Base-by-base conservation (phyloP, 805 yeast species). In the Starmerella potacharoeniae region DNA sequence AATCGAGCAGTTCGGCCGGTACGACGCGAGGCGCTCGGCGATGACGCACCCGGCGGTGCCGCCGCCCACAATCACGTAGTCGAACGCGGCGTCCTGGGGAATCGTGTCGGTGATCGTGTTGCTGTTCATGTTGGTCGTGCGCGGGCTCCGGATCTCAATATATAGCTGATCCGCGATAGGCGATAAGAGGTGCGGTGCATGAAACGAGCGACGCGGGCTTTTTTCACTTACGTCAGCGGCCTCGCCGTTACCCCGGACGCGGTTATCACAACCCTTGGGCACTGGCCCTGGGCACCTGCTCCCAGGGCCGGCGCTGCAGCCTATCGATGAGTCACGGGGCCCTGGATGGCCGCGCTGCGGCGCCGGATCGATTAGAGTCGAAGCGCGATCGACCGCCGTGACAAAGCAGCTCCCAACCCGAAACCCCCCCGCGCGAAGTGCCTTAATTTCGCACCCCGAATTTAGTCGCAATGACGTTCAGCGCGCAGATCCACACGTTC, bases 21-120 rank as follows among this genome's bases (percentile, higher is more conserved):
- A 65, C 45, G 67, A 66, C 22, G 70, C 67, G 42, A 67, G 66
- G 34, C 70, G 64, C 49, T 66, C 63, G 16, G 69, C 70, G 22
- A 67, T 65, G 37, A 62, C 66, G 54, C 66, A 65, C 45, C 70
- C 70, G 29, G 70, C 69, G 43, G 70, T 67, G 53, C 70, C 66
- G 37, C 69, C 65, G 39, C 68, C 62, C 46, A 67, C 61, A 58
- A 66, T 58, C 56, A 66, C 49, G 54, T 64, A 60, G 60, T 66
- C 64, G 53, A 52, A 55, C 42, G 35, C 56, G 16, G 46, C 22
- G 17, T 35, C 33, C 13, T 46, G 33, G 22, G 58, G 53, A n/a
- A 53, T 47, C 3, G 29, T 33, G 17, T 55, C 44, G 30, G 58
- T 49, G 17, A 50, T 48, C 51, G 45, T 52, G 22, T 8, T 16